Conservation (phyloP, 768 basidiomycete species). For the Mycena maculata region DNA sequence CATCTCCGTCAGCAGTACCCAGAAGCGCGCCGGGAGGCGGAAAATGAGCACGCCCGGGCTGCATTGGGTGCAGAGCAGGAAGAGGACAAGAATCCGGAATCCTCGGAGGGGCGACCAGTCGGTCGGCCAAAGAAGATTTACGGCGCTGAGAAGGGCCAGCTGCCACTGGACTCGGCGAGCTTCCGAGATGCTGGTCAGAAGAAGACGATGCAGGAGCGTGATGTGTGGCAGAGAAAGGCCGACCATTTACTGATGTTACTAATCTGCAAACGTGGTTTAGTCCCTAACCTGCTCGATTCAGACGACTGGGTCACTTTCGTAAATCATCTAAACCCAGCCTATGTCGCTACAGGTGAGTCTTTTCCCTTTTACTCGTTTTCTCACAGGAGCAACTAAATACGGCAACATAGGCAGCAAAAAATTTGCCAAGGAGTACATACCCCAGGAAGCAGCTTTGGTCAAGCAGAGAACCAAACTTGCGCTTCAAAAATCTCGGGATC, state of each 20-base stretch:
- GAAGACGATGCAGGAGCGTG: conserved; percentile 2
- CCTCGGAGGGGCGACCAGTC: background rate
- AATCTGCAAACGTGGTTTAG: conserved; percentile 8
- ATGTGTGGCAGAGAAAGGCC: conserved; percentile 9
- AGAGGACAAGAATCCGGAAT: background rate
- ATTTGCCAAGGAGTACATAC: conserved; percentile 2
- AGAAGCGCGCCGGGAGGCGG: background rate
- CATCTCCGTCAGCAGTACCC: background rate
- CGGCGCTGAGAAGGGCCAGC: conserved; percentile 1
- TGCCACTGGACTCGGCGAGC: background rate
- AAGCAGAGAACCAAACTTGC: background rate
- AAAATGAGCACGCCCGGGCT: background rate
- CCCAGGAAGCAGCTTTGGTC: conserved; percentile 7
- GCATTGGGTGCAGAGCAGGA: conserved; percentile 7
- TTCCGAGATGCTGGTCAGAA: conserved; percentile 12
- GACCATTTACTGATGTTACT: conserved; percentile 9
- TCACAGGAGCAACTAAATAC: no score
- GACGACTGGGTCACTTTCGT: conserved; percentile 13
- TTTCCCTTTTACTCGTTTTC: no score
- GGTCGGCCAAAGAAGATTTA: conserved; percentile 10
- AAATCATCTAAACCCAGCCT: conserved; percentile 10
- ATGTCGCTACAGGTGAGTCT: no score
- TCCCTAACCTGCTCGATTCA: conserved; percentile 7
- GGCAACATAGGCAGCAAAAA: conserved; percentile 14
- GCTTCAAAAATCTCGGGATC: conserved; percentile 5